Percentiles rank a stretch among this genome's conserved stretches.
These are phyloP conservation scores for Boletus barrowsii DNA, from an alignment of 768 basidiomycete genomes.

Conservation along the genomic window DNA sequence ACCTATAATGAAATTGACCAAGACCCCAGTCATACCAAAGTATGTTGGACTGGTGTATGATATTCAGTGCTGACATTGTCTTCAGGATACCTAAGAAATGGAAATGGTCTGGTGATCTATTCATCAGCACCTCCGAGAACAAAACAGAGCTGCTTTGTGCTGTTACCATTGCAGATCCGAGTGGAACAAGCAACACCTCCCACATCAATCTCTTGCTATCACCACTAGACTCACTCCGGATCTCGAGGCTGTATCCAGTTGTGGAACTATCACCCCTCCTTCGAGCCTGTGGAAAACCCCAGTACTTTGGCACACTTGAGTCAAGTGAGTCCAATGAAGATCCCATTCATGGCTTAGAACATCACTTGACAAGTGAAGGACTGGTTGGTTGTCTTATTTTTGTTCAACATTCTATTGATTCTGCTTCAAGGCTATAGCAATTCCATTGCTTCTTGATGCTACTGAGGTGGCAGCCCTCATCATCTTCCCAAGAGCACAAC, in stretches of 20 bases:
- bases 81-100: constrained; percentile 57
- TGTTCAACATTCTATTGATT: constrained; percentile 2
- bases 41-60: constrained; percentile 10
- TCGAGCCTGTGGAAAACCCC: constrained; percentile 44
- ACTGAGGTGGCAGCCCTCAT: constrained; percentile 50
- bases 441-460: constrained; percentile 47
- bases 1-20: constrained; percentile 7
- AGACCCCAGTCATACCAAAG: constrained; percentile 24
- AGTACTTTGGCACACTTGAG: constrained; percentile 53
- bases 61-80: constrained; percentile 3
- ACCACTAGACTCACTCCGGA: constrained; percentile 38
- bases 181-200: constrained; percentile 41
- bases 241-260: constrained; percentile 48
- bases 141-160: constrained; percentile 47
- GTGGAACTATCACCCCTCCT: constrained; percentile 47
- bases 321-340: constrained; percentile 40
- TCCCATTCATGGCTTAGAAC: constrained; percentile 39
- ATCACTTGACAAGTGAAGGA: constrained; percentile 45
- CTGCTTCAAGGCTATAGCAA: constrained; percentile 43
- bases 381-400: constrained; percentile 38
- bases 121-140: constrained; percentile 36
- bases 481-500: constrained; percentile 45
- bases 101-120: constrained; percentile 62
- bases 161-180: constrained; percentile 44
- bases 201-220: constrained; percentile 49